These are phyloP conservation scores for Clarireedia monteithiana DNA, from an alignment of 2,329 filamentous ascomycete species.

Conservation along the genomic window DNA sequence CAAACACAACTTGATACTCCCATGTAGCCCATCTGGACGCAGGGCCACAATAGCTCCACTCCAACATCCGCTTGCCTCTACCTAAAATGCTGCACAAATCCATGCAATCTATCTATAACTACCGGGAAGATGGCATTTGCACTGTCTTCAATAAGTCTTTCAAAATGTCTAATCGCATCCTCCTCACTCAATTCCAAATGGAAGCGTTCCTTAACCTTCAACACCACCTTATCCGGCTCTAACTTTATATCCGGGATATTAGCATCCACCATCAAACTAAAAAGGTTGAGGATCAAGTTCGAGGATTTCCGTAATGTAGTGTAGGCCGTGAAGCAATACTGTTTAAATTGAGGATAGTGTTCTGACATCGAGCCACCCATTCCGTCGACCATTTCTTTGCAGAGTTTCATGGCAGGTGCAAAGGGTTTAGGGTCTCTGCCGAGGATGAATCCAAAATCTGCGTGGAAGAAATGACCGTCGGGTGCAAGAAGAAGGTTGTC, in stretches of 20 bases:
- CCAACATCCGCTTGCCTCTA: conserved; percentile 37
- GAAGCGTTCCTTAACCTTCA: conserved; percentile 92
- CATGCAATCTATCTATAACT: conserved; percentile 90
- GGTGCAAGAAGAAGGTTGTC: conserved; percentile 91
- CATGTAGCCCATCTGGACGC: no score
- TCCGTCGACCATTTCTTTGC: conserved; percentile 96
- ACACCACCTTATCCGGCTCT: conserved; percentile 86
- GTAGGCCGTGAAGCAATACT: conserved; percentile 94
- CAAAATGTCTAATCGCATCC: conserved; percentile 82
- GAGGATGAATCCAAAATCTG: conserved; percentile 96
- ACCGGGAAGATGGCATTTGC: conserved; percentile 85
- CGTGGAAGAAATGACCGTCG: conserved; percentile 93
- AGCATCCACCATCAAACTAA: conserved; percentile 94
- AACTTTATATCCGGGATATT: conserved; percentile 93
- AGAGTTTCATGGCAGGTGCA: conserved; percentile 92
- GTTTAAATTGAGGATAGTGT: conserved; percentile 83
- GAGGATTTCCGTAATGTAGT: conserved; percentile 82
- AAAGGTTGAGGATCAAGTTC: conserved; percentile 88
- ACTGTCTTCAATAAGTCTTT: conserved; percentile 83
- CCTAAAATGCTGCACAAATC: conserved; percentile 84
- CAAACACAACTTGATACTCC: no score
- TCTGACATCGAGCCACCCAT: conserved; percentile 82
- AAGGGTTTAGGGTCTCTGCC: conserved; percentile 96
- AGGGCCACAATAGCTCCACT: no score
- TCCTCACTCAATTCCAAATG: conserved; percentile 87